Evolutionary conservation across 495 filamentous ascomycete species (phyloP).

Genomic region (Trichoderma gamsii): DNA sequence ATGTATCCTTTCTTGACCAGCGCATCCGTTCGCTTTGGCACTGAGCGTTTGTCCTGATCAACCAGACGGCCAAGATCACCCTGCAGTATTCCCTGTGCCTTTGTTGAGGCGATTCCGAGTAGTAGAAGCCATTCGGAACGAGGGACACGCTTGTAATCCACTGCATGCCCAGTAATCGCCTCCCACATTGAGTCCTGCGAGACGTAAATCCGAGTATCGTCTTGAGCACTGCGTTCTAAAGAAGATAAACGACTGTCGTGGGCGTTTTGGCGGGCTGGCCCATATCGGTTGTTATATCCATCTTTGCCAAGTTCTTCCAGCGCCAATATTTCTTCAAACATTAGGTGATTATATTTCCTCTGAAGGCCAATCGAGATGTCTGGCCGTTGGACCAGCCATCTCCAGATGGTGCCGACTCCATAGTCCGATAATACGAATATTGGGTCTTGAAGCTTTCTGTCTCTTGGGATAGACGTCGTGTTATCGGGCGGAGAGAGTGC

Average conservation of each 20-base stretch:
- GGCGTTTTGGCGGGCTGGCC: background rate
- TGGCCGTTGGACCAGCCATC: conserved; percentile 35
- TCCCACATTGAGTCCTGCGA: conserved; percentile 58
- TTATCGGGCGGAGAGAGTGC: background rate
- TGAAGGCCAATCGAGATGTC: conserved; percentile 40
- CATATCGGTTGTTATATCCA: conserved; percentile 20
- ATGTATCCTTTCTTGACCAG: conserved; percentile 78
- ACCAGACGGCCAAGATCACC: conserved; percentile 67
- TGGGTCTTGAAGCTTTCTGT: conserved; percentile 3
- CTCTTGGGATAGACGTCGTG: background rate
- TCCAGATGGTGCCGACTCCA: conserved; percentile 35
- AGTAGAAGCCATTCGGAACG: conserved; percentile 66
- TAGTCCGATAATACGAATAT: conserved; percentile 13
- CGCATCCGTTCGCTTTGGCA: conserved; percentile 72
- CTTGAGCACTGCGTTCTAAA: background rate
- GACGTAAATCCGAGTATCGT: conserved; percentile 26
- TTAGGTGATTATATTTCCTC: conserved; percentile 36
- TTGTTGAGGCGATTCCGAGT: conserved; percentile 70
- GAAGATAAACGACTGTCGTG: background rate
- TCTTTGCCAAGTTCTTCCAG: conserved; percentile 26
- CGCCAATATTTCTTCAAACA: conserved; percentile 35
- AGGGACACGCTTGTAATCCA: conserved; percentile 63
- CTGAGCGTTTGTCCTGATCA: conserved; percentile 83
- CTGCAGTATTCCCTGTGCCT: conserved; percentile 68
- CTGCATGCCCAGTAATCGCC: conserved; percentile 71